Evolutionary conservation across 345 rosid species (phyloP).

Genomic region (Geranium brycei): DNA sequence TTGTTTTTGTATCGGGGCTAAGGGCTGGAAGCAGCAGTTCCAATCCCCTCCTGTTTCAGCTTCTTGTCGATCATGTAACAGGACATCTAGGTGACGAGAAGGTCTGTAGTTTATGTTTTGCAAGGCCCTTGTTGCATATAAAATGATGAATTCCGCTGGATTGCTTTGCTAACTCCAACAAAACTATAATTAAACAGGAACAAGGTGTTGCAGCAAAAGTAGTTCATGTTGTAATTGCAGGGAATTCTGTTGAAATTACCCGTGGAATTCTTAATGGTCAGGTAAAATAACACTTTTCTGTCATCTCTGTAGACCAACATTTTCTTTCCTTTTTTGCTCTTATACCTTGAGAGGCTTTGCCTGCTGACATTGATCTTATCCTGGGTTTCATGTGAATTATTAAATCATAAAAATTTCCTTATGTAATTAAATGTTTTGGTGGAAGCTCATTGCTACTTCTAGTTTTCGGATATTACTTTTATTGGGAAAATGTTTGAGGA

Average conservation of each 20-base stretch:
- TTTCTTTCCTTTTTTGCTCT: background rate
- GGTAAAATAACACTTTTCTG: conserved; percentile 23
- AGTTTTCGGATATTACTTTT: background rate
- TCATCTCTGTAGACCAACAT: background rate
- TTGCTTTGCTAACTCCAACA: background rate
- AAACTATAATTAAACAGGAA: conserved; percentile 35
- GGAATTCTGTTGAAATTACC: conserved; percentile 81
- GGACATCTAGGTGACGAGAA: conserved; percentile 83
- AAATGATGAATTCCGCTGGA: conserved; percentile 6
- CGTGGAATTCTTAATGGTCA: conserved; percentile 57
- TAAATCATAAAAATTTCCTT: too few species aligned
- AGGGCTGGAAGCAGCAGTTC: conserved; percentile 52
- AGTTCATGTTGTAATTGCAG: conserved; percentile 82
- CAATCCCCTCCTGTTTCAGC: conserved; percentile 83
- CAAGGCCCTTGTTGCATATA: conserved; percentile 6
- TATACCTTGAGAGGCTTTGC: background rate
- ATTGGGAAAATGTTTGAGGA: background rate
- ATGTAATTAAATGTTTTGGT: too few species aligned
- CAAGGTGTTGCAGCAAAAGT: conserved; percentile 68
- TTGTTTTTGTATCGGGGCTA: conserved; percentile 72
- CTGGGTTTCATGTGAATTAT: background rate
- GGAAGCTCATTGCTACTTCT: too few species aligned
- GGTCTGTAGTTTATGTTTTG: conserved; percentile 29
- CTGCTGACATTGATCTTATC: background rate
- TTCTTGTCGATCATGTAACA: conserved; percentile 89